Evolutionary conservation across 2,329 filamentous ascomycete genomes (phyloP).

Genomic region (Aspergillus sp.): DNA sequence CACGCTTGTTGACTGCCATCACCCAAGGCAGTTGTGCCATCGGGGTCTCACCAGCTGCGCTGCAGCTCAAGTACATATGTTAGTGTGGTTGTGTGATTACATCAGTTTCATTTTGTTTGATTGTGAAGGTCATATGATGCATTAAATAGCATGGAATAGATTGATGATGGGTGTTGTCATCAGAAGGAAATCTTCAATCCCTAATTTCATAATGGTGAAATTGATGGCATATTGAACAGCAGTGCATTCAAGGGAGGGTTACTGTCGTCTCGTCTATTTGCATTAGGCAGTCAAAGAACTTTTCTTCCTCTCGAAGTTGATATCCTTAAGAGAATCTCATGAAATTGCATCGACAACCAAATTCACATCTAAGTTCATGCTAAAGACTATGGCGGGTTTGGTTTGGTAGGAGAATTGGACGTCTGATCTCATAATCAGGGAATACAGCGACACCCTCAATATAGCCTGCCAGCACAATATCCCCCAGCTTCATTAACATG

Average conservation of each 20-base stretch:
- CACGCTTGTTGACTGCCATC: neutral
- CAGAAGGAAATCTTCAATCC: slow-evolving; percentile 1
- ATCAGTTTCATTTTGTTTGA: slow-evolving; percentile 4
- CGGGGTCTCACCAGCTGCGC: slow-evolving; percentile 7
- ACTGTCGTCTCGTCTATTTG: too few relatives aligned
- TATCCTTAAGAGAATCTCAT: too few relatives aligned
- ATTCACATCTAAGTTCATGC: too few relatives aligned
- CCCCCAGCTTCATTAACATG: too few relatives aligned
- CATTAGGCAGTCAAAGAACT: too few relatives aligned
- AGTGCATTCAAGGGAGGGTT: neutral
- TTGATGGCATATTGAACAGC: neutral
- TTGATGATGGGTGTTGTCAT: slow-evolving; percentile 1
- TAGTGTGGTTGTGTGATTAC: slow-evolving; percentile 8
- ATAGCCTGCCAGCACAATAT: too few relatives aligned
- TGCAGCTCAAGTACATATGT: slow-evolving; percentile 13
- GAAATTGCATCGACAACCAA: too few relatives aligned
- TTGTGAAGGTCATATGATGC: slow-evolving; percentile 8
- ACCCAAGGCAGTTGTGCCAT: slow-evolving; percentile 8
- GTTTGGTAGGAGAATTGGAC: too few relatives aligned
- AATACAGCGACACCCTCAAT: too few relatives aligned
- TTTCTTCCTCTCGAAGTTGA: too few relatives aligned
- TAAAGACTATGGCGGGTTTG: too few relatives aligned
- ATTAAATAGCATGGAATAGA: slow-evolving; percentile 7
- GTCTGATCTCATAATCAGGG: too few relatives aligned
- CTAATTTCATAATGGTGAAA: slow-evolving; percentile 8